A percentile compares a stretch with the other conserved stretches of the same genome.
Evolutionary conservation across 139 green algal species (phyloP).

Genomic region (Astrephomene gubernaculifera): DNA sequence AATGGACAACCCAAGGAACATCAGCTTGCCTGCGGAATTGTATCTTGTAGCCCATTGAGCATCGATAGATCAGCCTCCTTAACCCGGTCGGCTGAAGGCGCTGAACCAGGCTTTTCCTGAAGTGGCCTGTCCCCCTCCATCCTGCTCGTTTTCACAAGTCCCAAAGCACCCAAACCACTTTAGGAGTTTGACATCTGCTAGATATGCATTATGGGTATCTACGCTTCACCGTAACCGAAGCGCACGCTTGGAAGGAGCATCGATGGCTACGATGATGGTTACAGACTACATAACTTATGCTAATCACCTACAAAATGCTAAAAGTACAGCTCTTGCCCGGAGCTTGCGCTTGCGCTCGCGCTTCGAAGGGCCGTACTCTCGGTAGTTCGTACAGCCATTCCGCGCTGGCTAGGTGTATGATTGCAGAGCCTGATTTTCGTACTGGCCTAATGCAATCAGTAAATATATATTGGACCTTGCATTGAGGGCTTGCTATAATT

Average conservation of each 20-base stretch:
- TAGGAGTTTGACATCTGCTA: background rate
- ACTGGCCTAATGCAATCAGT: no score
- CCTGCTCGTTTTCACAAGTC: background rate
- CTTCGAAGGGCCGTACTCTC: background rate
- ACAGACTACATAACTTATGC: background rate
- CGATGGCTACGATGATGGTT: background rate
- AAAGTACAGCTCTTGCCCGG: background rate
- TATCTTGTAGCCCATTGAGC: background rate
- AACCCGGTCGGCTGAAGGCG: background rate
- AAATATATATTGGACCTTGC: no score
- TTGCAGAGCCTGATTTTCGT: no score
- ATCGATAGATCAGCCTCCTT: background rate
- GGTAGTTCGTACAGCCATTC: no score
- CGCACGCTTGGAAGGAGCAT: background rate
- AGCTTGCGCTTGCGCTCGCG: background rate
- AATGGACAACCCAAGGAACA: background rate
- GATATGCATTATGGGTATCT: background rate
- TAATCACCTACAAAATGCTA: background rate
- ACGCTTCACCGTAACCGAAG: background rate
- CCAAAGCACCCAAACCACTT: background rate
- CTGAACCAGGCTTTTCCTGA: constrained; percentile 1
- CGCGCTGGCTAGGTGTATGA: no score
- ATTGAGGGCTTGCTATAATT: no score
- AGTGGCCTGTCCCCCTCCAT: constrained; percentile 10
- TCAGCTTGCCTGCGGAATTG: constrained; percentile 14